Percentiles rank a stretch among this genome's conserved stretches.
These are phyloP conservation scores for Coniferiporia sulphurascens DNA, from an alignment of 1,284 basidiomycete genomes.

Conservation along the genomic window DNA sequence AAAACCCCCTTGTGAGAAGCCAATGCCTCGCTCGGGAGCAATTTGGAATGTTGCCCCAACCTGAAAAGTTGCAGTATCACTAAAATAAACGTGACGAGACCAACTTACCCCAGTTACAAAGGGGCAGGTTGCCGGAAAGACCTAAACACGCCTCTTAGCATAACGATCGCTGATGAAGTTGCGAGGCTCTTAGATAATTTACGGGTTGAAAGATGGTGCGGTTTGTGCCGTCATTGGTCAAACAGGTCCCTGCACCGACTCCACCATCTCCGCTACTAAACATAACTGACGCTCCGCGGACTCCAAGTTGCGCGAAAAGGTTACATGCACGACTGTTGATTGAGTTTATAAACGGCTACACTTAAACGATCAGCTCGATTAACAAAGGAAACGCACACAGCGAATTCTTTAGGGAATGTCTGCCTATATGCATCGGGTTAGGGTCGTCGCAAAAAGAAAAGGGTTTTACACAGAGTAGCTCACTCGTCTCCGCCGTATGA, in stretches of 20 bases:
- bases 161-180: background rate
- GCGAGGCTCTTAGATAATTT: background rate
- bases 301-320: conserved; percentile 40
- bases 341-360: conserved; percentile 18
- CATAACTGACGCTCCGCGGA: conserved; percentile 39
- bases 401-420: conserved; percentile 19
- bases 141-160: conserved; percentile 5
- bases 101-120: conserved; percentile 20
- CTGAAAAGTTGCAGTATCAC: conserved; percentile 1
- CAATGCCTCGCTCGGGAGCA: conserved; percentile 25
- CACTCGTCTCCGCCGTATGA: conserved; percentile 27
- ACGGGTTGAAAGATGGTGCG: conserved; percentile 34
- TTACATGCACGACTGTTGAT: conserved; percentile 35
- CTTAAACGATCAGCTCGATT: background rate
- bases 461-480: background rate
- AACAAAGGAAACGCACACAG: conserved; percentile 25
- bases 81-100: background rate
- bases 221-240: conserved; percentile 36
- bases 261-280: conserved; percentile 40
- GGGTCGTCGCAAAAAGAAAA: conserved; percentile 20
- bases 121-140: conserved; percentile 38
- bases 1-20: conserved; percentile 45
- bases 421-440: conserved; percentile 6
- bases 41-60: conserved; percentile 27
- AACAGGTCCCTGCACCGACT: conserved; percentile 35